Evolutionary conservation across 2,329 filamentous ascomycete species (phyloP).

Genomic region (Fusarium longipes): DNA sequence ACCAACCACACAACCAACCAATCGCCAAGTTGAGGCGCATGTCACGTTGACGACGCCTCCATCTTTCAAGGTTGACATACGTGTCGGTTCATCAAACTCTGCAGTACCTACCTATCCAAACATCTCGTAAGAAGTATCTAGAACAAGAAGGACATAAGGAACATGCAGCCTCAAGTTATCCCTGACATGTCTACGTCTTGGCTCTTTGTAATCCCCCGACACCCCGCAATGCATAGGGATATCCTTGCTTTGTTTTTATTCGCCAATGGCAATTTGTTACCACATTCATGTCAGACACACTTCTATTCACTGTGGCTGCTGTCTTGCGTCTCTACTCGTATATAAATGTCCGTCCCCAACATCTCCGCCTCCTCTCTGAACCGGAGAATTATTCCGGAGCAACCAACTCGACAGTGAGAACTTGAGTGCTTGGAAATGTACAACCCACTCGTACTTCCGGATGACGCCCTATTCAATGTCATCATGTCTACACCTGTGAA

Average conservation of each 20-base stretch:
- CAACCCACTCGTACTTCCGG: not conserved
- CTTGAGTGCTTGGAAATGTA: not conserved
- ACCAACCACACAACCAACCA: constrained; percentile 11
- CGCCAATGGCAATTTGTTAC: constrained; percentile 29
- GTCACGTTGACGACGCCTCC: constrained; percentile 39
- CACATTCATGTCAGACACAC: constrained; percentile 3
- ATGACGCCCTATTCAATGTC: constrained; percentile 20
- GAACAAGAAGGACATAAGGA: constrained; percentile 16
- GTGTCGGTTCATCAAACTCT: constrained; percentile 4
- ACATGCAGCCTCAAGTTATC: constrained; percentile 1
- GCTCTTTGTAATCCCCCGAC: constrained; percentile 7
- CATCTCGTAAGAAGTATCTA: constrained; percentile 16
- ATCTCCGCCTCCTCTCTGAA: constrained; percentile 4
- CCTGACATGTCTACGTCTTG: constrained; percentile 12
- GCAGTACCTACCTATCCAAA: not conserved
- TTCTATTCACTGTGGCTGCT: constrained; percentile 1
- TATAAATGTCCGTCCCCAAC: not conserved
- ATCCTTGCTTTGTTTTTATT: constrained; percentile 17
- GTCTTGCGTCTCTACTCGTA: not conserved
- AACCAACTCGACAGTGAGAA: not conserved
- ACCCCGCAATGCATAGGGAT: constrained; percentile 16
- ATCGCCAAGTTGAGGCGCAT: constrained; percentile 25
- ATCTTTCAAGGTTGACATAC: constrained; percentile 2
- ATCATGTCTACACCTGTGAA: constrained; percentile 6
- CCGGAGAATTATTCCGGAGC: not conserved